phyloP scores from a whole-genome alignment of 192 early-diverging fungal species.

The Umbelopsis isabellina region DNA sequence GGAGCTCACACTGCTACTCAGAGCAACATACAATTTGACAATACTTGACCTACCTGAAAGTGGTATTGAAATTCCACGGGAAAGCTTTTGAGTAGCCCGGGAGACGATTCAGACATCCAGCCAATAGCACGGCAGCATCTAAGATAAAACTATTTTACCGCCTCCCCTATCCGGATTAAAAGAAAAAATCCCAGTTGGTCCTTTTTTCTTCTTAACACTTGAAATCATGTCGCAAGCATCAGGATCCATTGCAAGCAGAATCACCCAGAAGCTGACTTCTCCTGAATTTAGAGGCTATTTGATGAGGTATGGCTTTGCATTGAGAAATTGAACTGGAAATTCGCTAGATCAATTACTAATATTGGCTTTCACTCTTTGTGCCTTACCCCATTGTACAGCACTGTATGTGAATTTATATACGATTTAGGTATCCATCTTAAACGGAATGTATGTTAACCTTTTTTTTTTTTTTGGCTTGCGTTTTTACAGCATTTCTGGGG shows the following conservation, averaged over 20 bases:
- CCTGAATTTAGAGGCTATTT: constrained; percentile 74
- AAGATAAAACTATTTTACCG: constrained; percentile 15
- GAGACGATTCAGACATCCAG: background rate
- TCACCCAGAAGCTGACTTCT: constrained; percentile 55
- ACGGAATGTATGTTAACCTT: background rate
- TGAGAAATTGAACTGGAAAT: too few relatives aligned
- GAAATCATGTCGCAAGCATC: constrained; percentile 46
- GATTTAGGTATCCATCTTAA: too few relatives aligned
- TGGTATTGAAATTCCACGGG: background rate
- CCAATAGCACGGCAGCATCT: constrained; percentile 7
- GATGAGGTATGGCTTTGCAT: constrained; percentile 54
- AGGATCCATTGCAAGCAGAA: constrained; percentile 37
- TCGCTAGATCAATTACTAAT: too few relatives aligned
- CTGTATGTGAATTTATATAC: background rate
- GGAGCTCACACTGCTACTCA: too few relatives aligned
- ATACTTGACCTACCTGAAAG: background rate
- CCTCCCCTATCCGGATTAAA: background rate
- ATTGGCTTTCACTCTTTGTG: too few relatives aligned
- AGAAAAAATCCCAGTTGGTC: constrained; percentile 7
- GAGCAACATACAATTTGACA: background rate
- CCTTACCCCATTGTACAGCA: background rate
- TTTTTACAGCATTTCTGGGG: constrained; percentile 57
- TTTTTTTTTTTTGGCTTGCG: background rate
- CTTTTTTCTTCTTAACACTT: background rate
- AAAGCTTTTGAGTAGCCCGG: constrained; percentile 12